phyloP scores from a whole-genome alignment of 2,329 filamentous ascomycete genomes.

The Hypoxylon sp. region DNA sequence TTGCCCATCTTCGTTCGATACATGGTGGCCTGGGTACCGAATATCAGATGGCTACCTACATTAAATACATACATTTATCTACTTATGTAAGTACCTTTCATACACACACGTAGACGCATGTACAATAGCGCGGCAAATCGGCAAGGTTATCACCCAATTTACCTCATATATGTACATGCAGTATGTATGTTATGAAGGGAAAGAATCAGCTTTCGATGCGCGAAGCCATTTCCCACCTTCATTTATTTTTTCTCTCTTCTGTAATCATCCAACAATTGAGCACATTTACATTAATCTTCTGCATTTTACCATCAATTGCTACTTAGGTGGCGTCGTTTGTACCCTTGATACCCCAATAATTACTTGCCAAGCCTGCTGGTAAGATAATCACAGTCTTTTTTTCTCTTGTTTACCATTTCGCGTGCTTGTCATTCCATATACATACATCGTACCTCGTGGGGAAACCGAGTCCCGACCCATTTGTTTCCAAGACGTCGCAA shows the following conservation, averaged over 20 bases:
- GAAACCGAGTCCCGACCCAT: conserved; percentile 29
- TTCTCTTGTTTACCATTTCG: conserved; percentile 31
- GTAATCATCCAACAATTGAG: conserved; percentile 10
- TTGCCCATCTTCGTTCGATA: conserved; percentile 26
- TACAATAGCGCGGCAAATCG: not conserved
- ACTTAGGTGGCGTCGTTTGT: conserved; percentile 1
- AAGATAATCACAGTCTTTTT: conserved; percentile 14
- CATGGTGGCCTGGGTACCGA: conserved; percentile 31
- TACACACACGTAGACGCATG: too few species aligned
- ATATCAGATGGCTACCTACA: not conserved
- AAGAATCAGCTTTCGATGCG: conserved; percentile 20
- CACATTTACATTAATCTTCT: not conserved
- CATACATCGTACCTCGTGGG: conserved; percentile 20
- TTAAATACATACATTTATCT: not conserved
- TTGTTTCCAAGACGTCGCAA: conserved; percentile 14
- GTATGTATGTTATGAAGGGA: not conserved
- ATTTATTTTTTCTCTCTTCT: conserved; percentile 15
- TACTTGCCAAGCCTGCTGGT: conserved; percentile 25
- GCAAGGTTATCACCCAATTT: not conserved
- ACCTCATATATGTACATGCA: not conserved
- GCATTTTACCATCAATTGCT: conserved; percentile 4
- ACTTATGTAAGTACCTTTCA: not conserved
- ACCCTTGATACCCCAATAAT: conserved; percentile 2
- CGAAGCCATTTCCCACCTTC: not conserved
- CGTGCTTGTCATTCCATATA: not conserved